Evolutionary conservation across 2,329 filamentous ascomycete genomes (phyloP).

Genomic region (Penicillium sp.): DNA sequence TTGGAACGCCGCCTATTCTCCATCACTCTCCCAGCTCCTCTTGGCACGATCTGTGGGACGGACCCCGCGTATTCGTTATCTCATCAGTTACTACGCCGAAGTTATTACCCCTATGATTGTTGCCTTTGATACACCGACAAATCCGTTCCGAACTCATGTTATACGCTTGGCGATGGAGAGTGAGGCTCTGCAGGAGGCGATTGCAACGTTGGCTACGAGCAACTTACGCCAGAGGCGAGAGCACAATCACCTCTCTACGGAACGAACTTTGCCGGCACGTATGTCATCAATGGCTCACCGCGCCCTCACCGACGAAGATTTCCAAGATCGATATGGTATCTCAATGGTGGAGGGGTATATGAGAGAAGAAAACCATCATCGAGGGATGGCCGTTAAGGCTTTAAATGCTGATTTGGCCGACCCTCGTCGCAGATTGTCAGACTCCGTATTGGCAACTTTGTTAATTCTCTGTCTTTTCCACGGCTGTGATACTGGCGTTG

Average conservation of each 20-base stretch:
- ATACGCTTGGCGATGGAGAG: conserved; percentile 74
- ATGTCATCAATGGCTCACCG: conserved; percentile 49
- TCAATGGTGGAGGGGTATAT: conserved; percentile 59
- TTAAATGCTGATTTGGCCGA: conserved; percentile 84
- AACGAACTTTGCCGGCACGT: conserved; percentile 52
- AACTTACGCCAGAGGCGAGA: conserved; percentile 79
- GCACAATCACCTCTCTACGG: conserved; percentile 55
- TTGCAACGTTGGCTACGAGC: conserved; percentile 84
- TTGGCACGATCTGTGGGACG: conserved; percentile 54
- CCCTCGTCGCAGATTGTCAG: conserved; percentile 70
- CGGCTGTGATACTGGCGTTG: conserved; percentile 88
- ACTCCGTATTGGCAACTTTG: conserved; percentile 83
- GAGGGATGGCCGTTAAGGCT: conserved; percentile 76
- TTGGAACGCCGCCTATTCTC: conserved; percentile 27
- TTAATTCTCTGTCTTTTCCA: conserved; percentile 88
- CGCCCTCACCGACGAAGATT: conserved; percentile 41
- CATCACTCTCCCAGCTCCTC: conserved; percentile 39
- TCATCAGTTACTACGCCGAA: conserved; percentile 91
- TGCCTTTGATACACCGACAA: conserved; percentile 80
- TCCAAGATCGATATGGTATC: conserved; percentile 44
- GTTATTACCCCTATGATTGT: conserved; percentile 91
- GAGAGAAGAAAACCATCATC: conserved; percentile 78
- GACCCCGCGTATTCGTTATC: conserved; percentile 77
- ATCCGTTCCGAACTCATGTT: conserved; percentile 83
- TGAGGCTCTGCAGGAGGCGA: conserved; percentile 84